Conservation (phyloP, 345 rosid species). For the Brassica carinata region DNA sequence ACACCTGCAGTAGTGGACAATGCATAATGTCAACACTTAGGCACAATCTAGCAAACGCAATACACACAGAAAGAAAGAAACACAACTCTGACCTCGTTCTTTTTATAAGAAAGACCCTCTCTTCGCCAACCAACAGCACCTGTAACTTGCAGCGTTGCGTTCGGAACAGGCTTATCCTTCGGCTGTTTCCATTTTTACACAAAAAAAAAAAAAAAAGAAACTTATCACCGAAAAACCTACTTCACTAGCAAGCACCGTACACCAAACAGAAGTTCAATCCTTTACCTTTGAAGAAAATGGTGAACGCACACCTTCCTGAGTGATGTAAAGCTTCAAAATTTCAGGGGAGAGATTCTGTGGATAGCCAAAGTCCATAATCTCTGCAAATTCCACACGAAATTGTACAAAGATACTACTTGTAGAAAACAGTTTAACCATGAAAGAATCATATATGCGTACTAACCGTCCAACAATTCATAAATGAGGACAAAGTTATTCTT, state of each 20-base stretch:
- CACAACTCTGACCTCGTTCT: conserved; percentile 73
- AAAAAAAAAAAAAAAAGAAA: too few species aligned
- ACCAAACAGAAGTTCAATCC: neutral
- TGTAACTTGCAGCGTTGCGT: conserved; percentile 79
- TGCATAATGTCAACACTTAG: neutral
- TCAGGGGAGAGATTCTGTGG: conserved; percentile 99
- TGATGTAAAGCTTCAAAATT: conserved; percentile 93
- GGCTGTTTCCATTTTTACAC: conserved; percentile 42
- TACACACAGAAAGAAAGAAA: neutral
- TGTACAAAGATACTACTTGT: neutral
- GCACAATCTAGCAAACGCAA: neutral
- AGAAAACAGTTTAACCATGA: neutral
- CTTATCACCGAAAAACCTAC: neutral
- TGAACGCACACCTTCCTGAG: conserved; percentile 97
- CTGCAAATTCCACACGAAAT: conserved; percentile 46
- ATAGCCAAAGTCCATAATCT: conserved; percentile 97
- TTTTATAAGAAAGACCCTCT: conserved; percentile 94
- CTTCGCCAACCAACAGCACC: conserved; percentile 99
- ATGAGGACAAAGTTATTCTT: conserved; percentile 94
- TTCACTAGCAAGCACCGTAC: neutral
- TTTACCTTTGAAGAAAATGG: conserved; percentile 96
- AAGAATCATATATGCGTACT: conserved; percentile 39
- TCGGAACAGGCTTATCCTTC: conserved; percentile 87
- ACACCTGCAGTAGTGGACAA: conserved; percentile 60
- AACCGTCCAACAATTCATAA: conserved; percentile 97